Conservation (phyloP, 108 stramenopile genomes). For the Conticribra guillardii region DNA sequence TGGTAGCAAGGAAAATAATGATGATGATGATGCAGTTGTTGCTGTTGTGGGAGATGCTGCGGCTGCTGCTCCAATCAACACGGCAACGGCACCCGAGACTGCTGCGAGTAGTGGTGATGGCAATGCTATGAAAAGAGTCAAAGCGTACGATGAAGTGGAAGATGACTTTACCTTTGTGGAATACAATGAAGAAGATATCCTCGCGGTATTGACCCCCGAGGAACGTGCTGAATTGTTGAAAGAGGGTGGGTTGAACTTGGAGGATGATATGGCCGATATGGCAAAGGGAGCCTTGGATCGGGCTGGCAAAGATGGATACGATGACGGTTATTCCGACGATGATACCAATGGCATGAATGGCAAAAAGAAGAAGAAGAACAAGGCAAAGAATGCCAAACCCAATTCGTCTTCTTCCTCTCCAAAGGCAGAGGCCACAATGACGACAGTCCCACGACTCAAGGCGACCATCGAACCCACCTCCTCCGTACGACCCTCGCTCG, state of each 20-base stretch:
- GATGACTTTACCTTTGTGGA: slow-evolving; percentile 61
- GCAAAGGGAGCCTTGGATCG: slow-evolving; percentile 28
- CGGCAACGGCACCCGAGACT: too few species aligned
- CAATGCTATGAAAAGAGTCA: slow-evolving; percentile 41
- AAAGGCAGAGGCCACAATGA: neutral
- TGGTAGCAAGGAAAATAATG: neutral
- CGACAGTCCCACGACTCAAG: slow-evolving; percentile 12
- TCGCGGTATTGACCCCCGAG: slow-evolving; percentile 70
- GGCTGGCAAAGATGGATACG: slow-evolving; percentile 32
- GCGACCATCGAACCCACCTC: slow-evolving; percentile 36
- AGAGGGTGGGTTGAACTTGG: slow-evolving; percentile 40
- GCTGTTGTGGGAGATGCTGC: neutral
- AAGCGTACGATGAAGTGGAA: slow-evolving; percentile 55
- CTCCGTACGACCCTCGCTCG: slow-evolving; percentile 64
- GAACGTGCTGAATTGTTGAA: slow-evolving; percentile 57
- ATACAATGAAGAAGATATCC: slow-evolving; percentile 71
- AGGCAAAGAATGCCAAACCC: too few species aligned
- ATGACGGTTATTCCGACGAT: slow-evolving; percentile 1
- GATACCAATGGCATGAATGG: slow-evolving; percentile 19
- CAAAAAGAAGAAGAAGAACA: slow-evolving; percentile 5
- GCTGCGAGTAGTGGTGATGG: slow-evolving; percentile 7
- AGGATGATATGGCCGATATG: slow-evolving; percentile 29
- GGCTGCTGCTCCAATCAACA: too few species aligned
- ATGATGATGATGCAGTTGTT: neutral
- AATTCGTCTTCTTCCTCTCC: too few species aligned